Conservation (phyloP, 2,329 filamentous ascomycete genomes). For the Hirsutella thompsonii region DNA sequence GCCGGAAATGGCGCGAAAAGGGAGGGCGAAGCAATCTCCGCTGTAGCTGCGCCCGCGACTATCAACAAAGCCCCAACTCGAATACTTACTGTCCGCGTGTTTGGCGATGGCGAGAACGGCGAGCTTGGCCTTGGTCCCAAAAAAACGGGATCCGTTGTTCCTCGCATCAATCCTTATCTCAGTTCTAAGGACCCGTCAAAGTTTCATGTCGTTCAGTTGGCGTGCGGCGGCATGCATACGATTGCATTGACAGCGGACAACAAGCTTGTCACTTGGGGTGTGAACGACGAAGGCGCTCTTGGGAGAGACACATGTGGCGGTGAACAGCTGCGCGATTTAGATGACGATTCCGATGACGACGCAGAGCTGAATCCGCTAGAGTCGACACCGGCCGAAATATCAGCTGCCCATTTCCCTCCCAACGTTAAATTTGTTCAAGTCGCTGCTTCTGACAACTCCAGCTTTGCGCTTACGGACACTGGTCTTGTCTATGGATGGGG, state of each 20-base stretch:
- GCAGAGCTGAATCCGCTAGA: conserved; percentile 53
- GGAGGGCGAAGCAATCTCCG: too few relatives aligned
- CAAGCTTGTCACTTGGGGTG: conserved; percentile 71
- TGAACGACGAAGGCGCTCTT: conserved; percentile 66
- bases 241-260: conserved; percentile 67
- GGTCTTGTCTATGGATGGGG: conserved; percentile 68
- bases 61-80: conserved; percentile 33
- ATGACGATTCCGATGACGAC: conserved; percentile 26
- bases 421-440: conserved; percentile 43
- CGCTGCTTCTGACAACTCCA: conserved; percentile 53
- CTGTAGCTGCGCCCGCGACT: too few relatives aligned
- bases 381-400: conserved; percentile 46
- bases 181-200: conserved; percentile 51
- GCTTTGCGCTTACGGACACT: conserved; percentile 55
- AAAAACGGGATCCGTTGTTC: conserved; percentile 9
- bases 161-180: conserved; percentile 52
- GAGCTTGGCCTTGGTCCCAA: conserved; percentile 69
- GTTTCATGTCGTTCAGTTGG: conserved; percentile 60
- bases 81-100: conserved; percentile 62
- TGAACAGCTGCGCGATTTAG: conserved; percentile 38
- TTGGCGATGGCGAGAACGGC: conserved; percentile 64
- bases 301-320: conserved; percentile 55
- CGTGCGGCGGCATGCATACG: conserved; percentile 72
- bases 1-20: too few relatives aligned
- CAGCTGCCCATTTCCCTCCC: conserved; percentile 37